Evolutionary conservation across 2,329 filamentous ascomycete species (phyloP), one percentile per base, ranked within the genome.

Genomic region (Cordyceps javanica): DNA sequence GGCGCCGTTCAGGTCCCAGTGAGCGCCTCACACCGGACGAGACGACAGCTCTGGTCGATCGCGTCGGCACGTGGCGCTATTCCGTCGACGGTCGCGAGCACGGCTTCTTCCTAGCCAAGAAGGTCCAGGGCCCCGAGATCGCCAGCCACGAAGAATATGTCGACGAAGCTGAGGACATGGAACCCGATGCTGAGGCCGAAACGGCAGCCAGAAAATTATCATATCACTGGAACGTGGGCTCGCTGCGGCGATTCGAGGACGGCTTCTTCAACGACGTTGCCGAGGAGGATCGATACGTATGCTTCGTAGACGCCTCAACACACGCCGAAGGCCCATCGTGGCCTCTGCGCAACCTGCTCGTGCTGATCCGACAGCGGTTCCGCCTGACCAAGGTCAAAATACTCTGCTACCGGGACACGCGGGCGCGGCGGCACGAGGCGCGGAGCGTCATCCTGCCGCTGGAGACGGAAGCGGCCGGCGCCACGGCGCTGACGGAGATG

Each of bases 21-120:
- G 73, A 77, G 55, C 78, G 71, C 49, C 73, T 97, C 49, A 82
- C 78, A 3, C 68, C 81, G 2, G 76, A 82, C 61, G 93, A 97
- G 71, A 93, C 88, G 59, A 87, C 86, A 2, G 81, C 84, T 7
- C 79, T 99, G 32, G 90, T 92, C 13, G 91, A 96, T 58, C 81
- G 82, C 16, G 86, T 97, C 23, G 88, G 92, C 61, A 94, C 90
- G 1, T 99, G 92, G 91, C 85, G 86, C 61, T 94, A 93, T 67
- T 81, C 82, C 32, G 86, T 89, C 16, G 92, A 97, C 70, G 80
- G 82, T 36, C 83, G 91, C 51, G 91, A 99, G 72, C 87, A 93
- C 69, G 94, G 94, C 10, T 99, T 97, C 74, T 99, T 99, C 71
- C 76, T 99, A n/a, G 92, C 87, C 8, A 96, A 96, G 73, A 90